Base-by-base conservation (phyloP, 2,329 filamentous ascomycete species). In the Colletotrichum orchidophilum region DNA sequence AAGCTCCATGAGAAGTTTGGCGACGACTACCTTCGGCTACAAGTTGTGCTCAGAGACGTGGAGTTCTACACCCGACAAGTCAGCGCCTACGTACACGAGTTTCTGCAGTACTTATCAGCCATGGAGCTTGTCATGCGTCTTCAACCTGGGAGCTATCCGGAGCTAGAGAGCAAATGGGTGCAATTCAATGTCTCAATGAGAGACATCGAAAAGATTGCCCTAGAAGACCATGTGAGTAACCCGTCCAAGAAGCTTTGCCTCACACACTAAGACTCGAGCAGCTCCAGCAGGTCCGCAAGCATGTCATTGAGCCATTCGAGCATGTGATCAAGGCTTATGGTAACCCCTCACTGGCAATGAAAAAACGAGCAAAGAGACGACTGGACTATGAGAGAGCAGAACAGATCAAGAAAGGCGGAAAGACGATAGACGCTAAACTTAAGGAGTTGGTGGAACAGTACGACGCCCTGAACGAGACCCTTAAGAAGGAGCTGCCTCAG, bases 151-250 rank as follows among this genome's bases (percentile, higher is more conserved):
- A 90, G 88, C 70, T 91, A 94, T 79, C 91, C 94, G 0, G 95
- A 98, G 80, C 85, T 97, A 50, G 95, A 98, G 81, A 95, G 93
- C 85, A 97, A 97, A 80, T 98, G 96, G 94, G 93, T 95, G 60
- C 93, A 92, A 73, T 96, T 97, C 81, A 96, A 95, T 75, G 91
- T 95, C 77, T 93, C 93, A 39, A 93, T 97, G 82, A 90, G 93
- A 74, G 95, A 98, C 76, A 90, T 98, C 74, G 92, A 95, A 77
- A 93, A 92, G 71, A 90, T 95, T 74, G 93, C 93, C 5, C 86
- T 98, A 26, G 93, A 95, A 71, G 93, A 96, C 75, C 95, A 98
- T 85, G 92, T 95, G 84, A 88, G 88, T 84, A 15, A 42, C 15
- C 11, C 61, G 8, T 35, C 13, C 26, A 18, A 33, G 29, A 52